Conservation (phyloP, 495 filamentous ascomycete species). For the Penicillium alfredii region DNA sequence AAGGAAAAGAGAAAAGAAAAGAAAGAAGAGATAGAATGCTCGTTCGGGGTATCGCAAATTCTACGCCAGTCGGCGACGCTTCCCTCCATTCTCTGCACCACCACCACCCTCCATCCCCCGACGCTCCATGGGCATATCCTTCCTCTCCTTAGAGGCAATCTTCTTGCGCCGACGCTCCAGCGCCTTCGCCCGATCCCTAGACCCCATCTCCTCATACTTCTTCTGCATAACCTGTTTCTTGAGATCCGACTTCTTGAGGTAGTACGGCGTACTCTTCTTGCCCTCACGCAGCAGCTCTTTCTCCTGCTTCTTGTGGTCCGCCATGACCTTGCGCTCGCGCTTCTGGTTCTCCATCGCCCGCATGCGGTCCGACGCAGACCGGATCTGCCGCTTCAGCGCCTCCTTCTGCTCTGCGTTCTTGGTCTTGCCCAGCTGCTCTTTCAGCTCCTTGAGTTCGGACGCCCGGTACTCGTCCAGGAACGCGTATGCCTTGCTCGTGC, state of each 20-base stretch:
- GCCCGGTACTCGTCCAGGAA: conserved; percentile 84
- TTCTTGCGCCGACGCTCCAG: conserved; percentile 84
- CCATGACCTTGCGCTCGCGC: conserved; percentile 55
- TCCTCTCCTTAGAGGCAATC: conserved; percentile 71
- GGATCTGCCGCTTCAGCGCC: conserved; percentile 57
- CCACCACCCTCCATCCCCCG: conserved; percentile 35
- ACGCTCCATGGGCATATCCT: conserved; percentile 64
- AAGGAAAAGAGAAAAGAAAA: no score
- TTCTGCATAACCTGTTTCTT: conserved; percentile 78
- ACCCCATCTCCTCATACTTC: conserved; percentile 72
- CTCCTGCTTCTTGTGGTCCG: conserved; percentile 73
- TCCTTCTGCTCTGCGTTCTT: conserved; percentile 58
- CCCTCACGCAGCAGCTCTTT: conserved; percentile 76
- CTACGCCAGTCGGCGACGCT: conserved; percentile 32
- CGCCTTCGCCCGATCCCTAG: conserved; percentile 69
- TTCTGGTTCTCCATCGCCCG: conserved; percentile 63
- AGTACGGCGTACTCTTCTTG: conserved; percentile 88
- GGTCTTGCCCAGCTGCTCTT: conserved; percentile 55
- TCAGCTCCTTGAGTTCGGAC: conserved; percentile 69
- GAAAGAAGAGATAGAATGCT: no score
- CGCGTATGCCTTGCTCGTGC: conserved; percentile 63
- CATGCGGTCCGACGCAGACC: conserved; percentile 63
- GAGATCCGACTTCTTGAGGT: conserved; percentile 81
- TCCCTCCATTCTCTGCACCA: conserved; percentile 18
- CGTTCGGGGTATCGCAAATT: no score